Evolutionary conservation across 2,329 filamentous ascomycete genomes (phyloP), one percentile per base, ranked within the genome.

Genomic region (Xenoacremonium recifei): DNA sequence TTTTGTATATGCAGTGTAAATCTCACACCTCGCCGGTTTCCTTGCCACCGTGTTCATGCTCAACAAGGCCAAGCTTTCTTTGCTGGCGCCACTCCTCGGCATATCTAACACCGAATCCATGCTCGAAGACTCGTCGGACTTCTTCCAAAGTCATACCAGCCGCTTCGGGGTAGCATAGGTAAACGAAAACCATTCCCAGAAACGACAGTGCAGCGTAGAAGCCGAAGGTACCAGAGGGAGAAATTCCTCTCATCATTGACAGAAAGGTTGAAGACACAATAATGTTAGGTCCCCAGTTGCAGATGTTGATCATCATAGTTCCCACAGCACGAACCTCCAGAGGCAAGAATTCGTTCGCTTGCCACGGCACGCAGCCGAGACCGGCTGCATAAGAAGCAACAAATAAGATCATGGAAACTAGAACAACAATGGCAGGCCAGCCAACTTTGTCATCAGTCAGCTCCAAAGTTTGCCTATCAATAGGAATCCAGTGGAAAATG

Each of bases 101-200:
- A 31, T 50, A 50, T 39, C 61, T 54, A 6, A 72, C 63, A 7
- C 70, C 70, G 45, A 72, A 73, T 3, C 68, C 68, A 40, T 71
- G 62, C 30, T 65, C 57, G 48, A 76, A 77, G 16, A 76, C 66
- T 32, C 70, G 68, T 16, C 69, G 60, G 17, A 76, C 67, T 17
- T 72, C 71, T 51, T 78, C 75, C 2, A 77, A 55, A 9, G 73
- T 69, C 67, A 77, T 70, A 6, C 73, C 73, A 35, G 73, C 71
- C 5, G 72, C 71, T 48, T 77, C 71, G 1, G 73, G 73, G 46
- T 74, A 76, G 49, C 60, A 73, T 57, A 73, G 67, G 21, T 66
- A 62, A 15, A 75, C 63, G 41, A 75, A 51, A 10, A 51, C 27
- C n/a, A 40, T 44, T 5, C 48, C 48, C 1, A 51, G 3, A 1